Percentiles rank a stretch among this genome's conserved stretches.
Conservation (phyloP, 1,139 yeast species). For the Pichia sp. region DNA sequence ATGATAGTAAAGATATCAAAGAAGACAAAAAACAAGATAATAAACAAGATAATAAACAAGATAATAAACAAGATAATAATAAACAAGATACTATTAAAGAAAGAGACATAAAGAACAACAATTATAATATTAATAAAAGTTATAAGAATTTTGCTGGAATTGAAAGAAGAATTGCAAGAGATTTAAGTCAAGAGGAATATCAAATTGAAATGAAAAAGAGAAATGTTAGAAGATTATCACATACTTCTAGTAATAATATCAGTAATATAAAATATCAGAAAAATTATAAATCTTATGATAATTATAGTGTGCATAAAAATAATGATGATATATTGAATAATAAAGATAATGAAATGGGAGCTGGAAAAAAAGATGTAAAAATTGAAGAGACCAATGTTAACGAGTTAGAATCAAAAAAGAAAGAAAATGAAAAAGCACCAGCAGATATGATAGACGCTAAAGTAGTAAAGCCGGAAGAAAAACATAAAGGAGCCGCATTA, state of each 20-base stretch:
- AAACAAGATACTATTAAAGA: background rate
- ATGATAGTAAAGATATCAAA: background rate
- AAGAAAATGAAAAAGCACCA: too few relatives aligned
- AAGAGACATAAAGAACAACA: background rate
- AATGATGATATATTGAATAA: too few relatives aligned
- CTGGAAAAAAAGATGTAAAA: background rate
- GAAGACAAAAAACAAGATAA: background rate
- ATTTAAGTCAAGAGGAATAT: conserved; percentile 14
- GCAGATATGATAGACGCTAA: too few relatives aligned
- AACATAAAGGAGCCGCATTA: too few relatives aligned
- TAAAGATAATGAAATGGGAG: background rate
- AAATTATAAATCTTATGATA: too few relatives aligned
- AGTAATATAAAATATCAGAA: too few relatives aligned
- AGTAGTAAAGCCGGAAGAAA: too few relatives aligned
- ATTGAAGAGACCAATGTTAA: background rate
- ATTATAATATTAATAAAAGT: background rate
- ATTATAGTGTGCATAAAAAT: too few relatives aligned
- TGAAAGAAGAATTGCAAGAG: conserved; percentile 13
- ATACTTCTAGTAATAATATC: background rate
- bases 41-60: background rate
- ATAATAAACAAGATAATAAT: background rate
- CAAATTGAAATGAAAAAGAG: conserved; percentile 10
- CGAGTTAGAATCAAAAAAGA: too few relatives aligned
- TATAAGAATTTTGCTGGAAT: conserved; percentile 4
- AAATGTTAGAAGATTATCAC: background rate